Base-by-base conservation (phyloP, 495 filamentous ascomycete genomes). In the Penicillium salamii region DNA sequence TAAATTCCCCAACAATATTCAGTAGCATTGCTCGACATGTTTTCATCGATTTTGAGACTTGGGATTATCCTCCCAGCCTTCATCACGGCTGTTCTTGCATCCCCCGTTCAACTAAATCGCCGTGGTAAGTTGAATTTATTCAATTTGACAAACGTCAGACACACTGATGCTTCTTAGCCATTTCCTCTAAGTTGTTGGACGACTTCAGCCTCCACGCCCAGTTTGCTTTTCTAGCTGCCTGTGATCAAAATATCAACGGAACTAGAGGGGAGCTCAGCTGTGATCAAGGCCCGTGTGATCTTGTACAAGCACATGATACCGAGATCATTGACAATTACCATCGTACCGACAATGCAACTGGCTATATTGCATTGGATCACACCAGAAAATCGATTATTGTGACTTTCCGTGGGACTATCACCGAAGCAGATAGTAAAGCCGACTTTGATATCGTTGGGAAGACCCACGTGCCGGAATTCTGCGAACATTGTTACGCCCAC, bases 401-500 rank as follows among this genome's bases (percentile, higher is more conserved):
- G 1, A 13, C 40, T 9, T 42, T 42, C 24, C 40, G 40, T 11
- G 40, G 40, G 19, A 42, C 40, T 5, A 15, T 42, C 15, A 28
- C 40, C 24, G n/a, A 42, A 19, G 11, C 14, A n/a, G 40, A 42
- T 14, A 7, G 7, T n/a, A 5, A 41, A 2, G 12, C 21, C 5
- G 38, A 41, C 15, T 21, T 41, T 8, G 13, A 26, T n/a, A n/a
- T n/a, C n/a, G n/a, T n/a, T n/a, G n/a, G n/a, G n/a, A n/a, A n/a
- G n/a, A n/a, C n/a, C n/a, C n/a, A n/a, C n/a, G n/a, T n/a, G n/a
- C n/a, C n/a, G n/a, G n/a, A n/a, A n/a, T n/a, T n/a, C n/a, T n/a
- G n/a, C n/a, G n/a, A n/a, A n/a, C n/a, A n/a, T n/a, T 86, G 82
- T 53, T 39, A 61, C 29, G 69, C 69, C 17, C 70, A 79, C 46